Base-by-base conservation (phyloP, 306 rosid genomes). In the Ziziphus jujuba region DNA sequence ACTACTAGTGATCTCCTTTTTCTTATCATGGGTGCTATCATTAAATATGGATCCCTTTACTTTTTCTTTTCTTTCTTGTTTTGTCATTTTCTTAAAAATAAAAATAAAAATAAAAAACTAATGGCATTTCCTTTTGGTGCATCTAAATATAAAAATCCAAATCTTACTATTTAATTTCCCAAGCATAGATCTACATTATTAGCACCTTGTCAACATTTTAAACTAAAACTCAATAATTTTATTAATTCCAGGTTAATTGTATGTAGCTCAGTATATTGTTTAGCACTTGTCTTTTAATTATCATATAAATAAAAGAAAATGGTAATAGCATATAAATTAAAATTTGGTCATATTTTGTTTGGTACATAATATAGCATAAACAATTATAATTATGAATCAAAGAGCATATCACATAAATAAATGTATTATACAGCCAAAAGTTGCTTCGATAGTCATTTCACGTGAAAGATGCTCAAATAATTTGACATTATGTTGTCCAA, bases 391-490 rank as follows among this genome's bases (percentile, higher is more conserved):
- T 53, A 56, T 15, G n/a, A 21, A 36, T 24, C 0, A 58, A 59
- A 21, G 49, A 65, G 69, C 16, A 64, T 28, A 28, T 28, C 33
- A 52, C 10, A 50, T 49, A 44, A n/a, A 44, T 49, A 47, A 38
- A 25, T 23, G 44, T 51, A 63, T 60, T 56, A 66, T 73, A 38
- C 9, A 6, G 74, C 71, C 78, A 78, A 76, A 75, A 71, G 65
- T 61, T 64, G 65, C 31, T 21, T 66, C 71, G 45, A 23, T 47
- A 24, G 43, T 59, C 48, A 62, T 73, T 56, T 31, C 74, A 81
- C 43, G 77, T 62, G 68, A 59, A 59, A 70, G 80, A 73, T 81
- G 69, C 81, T 56, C 69, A 72, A 67, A 36, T 48, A 71, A 74
- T 72, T 63, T 40, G 54, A 6, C 60, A 56, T 49, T 25, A 5